Evolutionary conservation across 257 asterid genomes (phyloP).

Genomic region (Solanum commersonii): DNA sequence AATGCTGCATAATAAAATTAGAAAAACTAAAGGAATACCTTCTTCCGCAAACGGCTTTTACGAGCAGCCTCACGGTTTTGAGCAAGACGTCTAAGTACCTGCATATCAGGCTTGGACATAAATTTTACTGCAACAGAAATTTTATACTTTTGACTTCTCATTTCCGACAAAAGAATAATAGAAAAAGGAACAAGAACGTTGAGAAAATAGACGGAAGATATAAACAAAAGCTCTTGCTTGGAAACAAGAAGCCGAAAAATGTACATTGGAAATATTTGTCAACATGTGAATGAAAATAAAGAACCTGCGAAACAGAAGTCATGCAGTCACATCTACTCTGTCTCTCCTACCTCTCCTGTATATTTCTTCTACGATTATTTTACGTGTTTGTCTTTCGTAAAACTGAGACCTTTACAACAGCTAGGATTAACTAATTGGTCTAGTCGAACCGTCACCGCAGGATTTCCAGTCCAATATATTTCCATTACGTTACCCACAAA

Average conservation of each 20-base stretch:
- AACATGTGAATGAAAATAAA: neutral
- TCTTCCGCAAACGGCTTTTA: constrained; percentile 80
- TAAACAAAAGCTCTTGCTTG: neutral
- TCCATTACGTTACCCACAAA: neutral
- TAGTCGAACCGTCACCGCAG: neutral
- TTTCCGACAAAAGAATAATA: neutral
- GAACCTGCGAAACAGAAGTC: neutral
- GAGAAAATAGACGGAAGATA: neutral
- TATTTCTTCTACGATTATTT: neutral
- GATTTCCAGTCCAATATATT: neutral
- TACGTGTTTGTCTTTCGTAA: neutral
- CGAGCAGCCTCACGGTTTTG: constrained; percentile 99
- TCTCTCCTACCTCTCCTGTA: neutral
- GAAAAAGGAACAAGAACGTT: neutral
- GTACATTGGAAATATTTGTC: neutral
- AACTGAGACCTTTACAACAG: neutral
- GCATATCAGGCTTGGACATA: neutral
- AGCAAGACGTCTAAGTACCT: constrained; percentile 90
- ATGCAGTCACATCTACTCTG: neutral
- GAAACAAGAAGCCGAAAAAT: neutral
- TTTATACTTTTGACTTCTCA: neutral
- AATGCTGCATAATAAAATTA: neutral
- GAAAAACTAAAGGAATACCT: constrained; percentile 22
- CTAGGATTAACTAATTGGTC: neutral
- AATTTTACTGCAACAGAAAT: neutral